phyloP scores from a whole-genome alignment of 352 stramenopile genomes.

The Phytophthora pseudosyringae region DNA sequence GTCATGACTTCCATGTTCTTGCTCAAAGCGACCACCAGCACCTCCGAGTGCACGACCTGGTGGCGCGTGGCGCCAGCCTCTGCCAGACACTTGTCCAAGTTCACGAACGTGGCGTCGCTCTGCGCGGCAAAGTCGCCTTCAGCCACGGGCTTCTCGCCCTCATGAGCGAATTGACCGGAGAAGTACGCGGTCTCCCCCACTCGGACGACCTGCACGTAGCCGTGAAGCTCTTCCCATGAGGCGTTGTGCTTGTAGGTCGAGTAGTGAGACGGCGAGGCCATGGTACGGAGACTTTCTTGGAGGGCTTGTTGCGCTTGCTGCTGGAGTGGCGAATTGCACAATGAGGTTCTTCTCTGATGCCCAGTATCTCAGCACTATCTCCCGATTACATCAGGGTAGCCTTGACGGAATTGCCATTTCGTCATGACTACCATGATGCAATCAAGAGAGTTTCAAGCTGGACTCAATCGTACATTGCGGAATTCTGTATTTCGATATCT shows the following conservation, averaged over 20 bases:
- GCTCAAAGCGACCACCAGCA: constrained; percentile 6
- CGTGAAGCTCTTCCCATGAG: constrained; percentile 10
- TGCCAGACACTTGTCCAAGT: constrained; percentile 9
- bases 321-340: constrained; percentile 3
- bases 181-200: constrained; percentile 7
- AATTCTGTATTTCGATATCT: too few species aligned
- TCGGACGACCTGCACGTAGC: constrained; percentile 10
- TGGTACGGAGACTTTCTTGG: not conserved
- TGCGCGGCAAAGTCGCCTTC: constrained; percentile 5
- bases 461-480: too few species aligned
- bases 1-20: constrained; percentile 11
- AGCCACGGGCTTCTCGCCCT: constrained; percentile 1
- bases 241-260: constrained; percentile 10
- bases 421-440: not conserved
- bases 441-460: too few species aligned
- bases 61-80: constrained; percentile 3
- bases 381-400: constrained; percentile 1
- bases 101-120: constrained; percentile 2
- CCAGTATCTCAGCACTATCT: not conserved
- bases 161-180: constrained; percentile 7
- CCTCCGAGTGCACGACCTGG: constrained; percentile 7
- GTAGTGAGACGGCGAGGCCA: not conserved
- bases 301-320: not conserved
- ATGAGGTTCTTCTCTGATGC: not conserved
- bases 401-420: not conserved